Base-by-base conservation (phyloP, 2,329 filamentous ascomycete species). In the Xylaria sp. region DNA sequence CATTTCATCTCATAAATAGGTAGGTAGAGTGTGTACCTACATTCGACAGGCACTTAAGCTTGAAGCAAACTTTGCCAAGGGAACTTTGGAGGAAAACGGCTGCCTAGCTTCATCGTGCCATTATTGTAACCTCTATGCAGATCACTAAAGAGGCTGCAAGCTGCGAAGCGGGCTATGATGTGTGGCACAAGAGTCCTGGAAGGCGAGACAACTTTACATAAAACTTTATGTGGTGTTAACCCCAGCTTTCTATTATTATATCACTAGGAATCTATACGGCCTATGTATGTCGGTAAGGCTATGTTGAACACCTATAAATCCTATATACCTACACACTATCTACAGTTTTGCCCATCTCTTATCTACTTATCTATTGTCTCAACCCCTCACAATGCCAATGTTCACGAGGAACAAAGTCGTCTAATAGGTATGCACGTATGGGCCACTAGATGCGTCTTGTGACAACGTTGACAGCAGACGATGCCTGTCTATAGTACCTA, bases 201-300 rank as follows among this genome's bases (percentile, higher is more conserved):
- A 51, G 48, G 14, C 50, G 21, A 27, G 24, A 27, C 24, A 2
- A 21, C 14, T 27, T 24, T 19, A 12, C 54, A 19, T 24, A 27
- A 2, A 2, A 21, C 14, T 27, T 24, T 19, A 12, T 59, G 30
- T 24, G 30, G 19, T 36, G 34, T 59, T 48, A 48, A 59, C 24
- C 47, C 57, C 27, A 48, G 42, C 21, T 27, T 67, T 64, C 65
- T 67, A 64, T 67, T 55, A 67, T 64, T 67, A 67, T 64, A 64
- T 27, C 21, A 24, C 32, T 45, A 63, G 11, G 34, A 36, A 36
- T 27, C 12, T n/a, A 14, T 63, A 42, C 53, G 32, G 21, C n/a
- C n/a, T n/a, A n/a, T n/a, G n/a, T n/a, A n/a, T n/a, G n/a, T n/a
- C n/a, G n/a, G n/a, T n/a, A 68, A 68, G 66, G 66, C 66, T 68